Base-by-base conservation (phyloP, 129 eudicot genomes). In the Pittosporum tobira region DNA sequence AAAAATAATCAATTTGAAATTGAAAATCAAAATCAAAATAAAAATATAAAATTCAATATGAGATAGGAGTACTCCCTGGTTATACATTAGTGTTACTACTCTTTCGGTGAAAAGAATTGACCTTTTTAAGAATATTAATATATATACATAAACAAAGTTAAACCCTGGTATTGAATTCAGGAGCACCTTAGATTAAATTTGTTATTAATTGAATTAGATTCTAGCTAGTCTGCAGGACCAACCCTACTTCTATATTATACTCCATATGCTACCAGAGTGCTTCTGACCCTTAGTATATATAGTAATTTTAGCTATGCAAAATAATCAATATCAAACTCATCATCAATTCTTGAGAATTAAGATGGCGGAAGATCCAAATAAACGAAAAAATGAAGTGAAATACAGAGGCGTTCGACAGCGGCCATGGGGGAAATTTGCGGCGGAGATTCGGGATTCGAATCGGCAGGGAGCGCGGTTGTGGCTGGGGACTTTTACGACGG, bases 401-500 rank as follows among this genome's bases (percentile, higher is more conserved):
- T 67, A 67, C 42, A 5, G 64, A 13, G 72, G 72, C 0, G 65
- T 67, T 2, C 14, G 72, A n/a, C 18, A 37, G 59, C 63, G 72
- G 57, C 64, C 64, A 14, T 67, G 72, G 72, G 72, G 72, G 4
- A 67, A 67, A 52, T 67, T 29, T 5, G 72, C 64, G 49, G 72
- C 72, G 15, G 72, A 67, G 59, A 57, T 67, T 27, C 57, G 72
- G 8, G 72, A 67, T 25, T 7, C 72, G 16, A 58, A 1, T 12
- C 57, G 36, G 19, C 64, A 57, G 3, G 72, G 72, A 0, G 48
- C 28, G 5, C 61, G 72, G 1, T 7, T 67, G 21, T 67, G 72
- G 72, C 65, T 67, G 5, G 72, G 72, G 3, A 67, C 72, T 12
- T 67, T 67, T 57, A 20, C 6, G 20, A 67, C 72, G 4, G 72